Evolutionary conservation across 768 basidiomycete species (phyloP), one percentile per base, ranked within the genome.

Genomic region (Leucocoprinus sp.): DNA sequence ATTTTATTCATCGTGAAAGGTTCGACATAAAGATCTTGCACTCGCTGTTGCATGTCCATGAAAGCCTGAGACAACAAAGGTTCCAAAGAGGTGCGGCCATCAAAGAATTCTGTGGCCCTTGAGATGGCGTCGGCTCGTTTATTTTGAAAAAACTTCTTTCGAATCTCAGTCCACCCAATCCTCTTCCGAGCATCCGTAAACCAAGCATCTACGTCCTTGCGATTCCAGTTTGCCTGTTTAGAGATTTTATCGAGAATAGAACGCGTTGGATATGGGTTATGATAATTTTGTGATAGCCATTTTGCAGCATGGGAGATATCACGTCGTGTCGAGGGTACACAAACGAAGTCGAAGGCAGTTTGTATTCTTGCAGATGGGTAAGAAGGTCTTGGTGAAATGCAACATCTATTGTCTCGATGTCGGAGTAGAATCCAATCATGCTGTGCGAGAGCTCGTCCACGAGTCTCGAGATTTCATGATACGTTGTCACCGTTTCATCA

Each of bases 321-420:
- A 3, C 41, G 33, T n/a, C 31, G 41, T 9, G 41, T 24, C 12
- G 31, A 21, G n/a, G 28, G 11, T 4, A 23, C 42, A 44, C 41
- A 47, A 48, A 58, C 36, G 60, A 54, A 43, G 29, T 48, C 48
- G 50, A 52, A 50, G 34, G 42, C 53, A 45, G 23, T 33, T 28
- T n/a, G n/a, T n/a, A n/a, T n/a, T n/a, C n/a, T n/a, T n/a, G n/a
- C n/a, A n/a, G n/a, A n/a, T n/a, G n/a, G n/a, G n/a, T n/a, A n/a
- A n/a, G n/a, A n/a, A n/a, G n/a, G n/a, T n/a, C n/a, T n/a, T n/a
- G n/a, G n/a, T n/a, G n/a, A n/a, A n/a, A n/a, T n/a, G n/a, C n/a
- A n/a, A n/a, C n/a, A n/a, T n/a, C n/a, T n/a, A n/a, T n/a, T n/a
- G n/a, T n/a, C n/a, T n/a, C n/a, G n/a, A n/a, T n/a, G n/a, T n/a